Evolutionary conservation across 495 filamentous ascomycete genomes (phyloP).

Genomic region (Aspergillus affinis): DNA sequence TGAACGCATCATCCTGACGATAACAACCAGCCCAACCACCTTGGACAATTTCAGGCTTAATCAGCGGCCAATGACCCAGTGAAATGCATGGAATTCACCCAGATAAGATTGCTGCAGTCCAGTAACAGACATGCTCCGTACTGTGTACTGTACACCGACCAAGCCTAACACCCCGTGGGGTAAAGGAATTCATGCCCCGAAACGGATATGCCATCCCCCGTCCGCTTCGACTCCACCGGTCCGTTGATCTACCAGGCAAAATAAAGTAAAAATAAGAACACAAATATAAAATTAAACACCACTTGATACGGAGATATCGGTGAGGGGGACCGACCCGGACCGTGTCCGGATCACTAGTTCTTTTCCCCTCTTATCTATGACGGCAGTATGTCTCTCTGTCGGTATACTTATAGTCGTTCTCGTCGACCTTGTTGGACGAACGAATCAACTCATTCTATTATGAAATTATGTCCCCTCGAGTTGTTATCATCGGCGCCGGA

Average conservation of each 20-base stretch:
- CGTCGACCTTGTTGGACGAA: background rate
- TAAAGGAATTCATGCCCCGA: background rate
- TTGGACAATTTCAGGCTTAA: too few species aligned
- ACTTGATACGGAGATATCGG: background rate
- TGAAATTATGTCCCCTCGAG: slow-evolving; percentile 8
- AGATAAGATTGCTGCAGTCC: too few species aligned
- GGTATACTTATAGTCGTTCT: background rate
- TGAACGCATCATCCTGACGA: background rate
- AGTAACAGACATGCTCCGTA: too few species aligned
- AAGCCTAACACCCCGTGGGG: background rate
- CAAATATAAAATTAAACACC: background rate
- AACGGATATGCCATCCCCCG: background rate
- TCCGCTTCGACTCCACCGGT: background rate
- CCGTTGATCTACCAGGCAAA: background rate
- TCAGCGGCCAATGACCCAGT: too few species aligned
- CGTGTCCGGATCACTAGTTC: background rate
- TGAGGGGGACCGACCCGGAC: background rate
- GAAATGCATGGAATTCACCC: too few species aligned
- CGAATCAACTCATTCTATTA: background rate
- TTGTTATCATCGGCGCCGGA: slow-evolving; percentile 55
- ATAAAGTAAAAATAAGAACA: background rate
- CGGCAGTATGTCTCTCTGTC: background rate
- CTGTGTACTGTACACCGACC: too few species aligned
- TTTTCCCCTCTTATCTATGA: background rate
- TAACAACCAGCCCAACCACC: background rate